phyloP scores from a whole-genome alignment of 2,329 filamentous ascomycete genomes.

The Phoma sp. region DNA sequence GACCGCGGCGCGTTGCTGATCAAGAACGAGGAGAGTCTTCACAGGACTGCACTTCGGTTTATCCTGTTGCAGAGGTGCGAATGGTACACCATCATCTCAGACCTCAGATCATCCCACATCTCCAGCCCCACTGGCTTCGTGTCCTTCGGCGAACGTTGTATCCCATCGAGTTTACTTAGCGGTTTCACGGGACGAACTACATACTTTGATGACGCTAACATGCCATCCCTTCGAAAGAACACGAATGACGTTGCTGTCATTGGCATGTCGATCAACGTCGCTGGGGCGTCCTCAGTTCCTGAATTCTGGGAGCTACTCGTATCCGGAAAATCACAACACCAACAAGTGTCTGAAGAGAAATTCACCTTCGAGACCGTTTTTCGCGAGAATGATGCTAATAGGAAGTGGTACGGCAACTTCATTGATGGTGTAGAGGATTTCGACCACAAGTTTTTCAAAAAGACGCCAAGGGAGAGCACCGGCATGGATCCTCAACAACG shows the following conservation, averaged over 20 bases:
- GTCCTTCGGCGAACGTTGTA: slow-evolving; percentile 8
- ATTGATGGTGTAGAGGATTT: slow-evolving; percentile 36
- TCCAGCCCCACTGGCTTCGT: neutral
- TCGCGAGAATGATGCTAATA: neutral
- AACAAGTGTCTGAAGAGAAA: neutral
- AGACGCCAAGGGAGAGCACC: slow-evolving; percentile 22
- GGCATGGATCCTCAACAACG: slow-evolving; percentile 38
- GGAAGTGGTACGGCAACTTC: slow-evolving; percentile 3
- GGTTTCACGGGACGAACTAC: neutral
- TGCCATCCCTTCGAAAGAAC: neutral
- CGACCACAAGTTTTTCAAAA: slow-evolving; percentile 43
- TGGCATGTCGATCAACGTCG: slow-evolving; percentile 25
- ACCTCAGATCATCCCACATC: neutral
- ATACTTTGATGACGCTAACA: slow-evolving; percentile 1
- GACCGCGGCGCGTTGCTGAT: neutral
- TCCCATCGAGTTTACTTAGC: slow-evolving; percentile 1
- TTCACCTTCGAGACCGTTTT: neutral
- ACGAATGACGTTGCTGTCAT: slow-evolving; percentile 23
- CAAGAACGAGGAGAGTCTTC: neutral
- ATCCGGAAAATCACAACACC: slow-evolving; percentile 10
- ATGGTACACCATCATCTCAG: neutral
- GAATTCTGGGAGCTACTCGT: slow-evolving; percentile 26
- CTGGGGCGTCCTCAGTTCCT: slow-evolving; percentile 17
- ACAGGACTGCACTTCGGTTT: neutral
- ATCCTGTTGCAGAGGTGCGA: slow-evolving; percentile 4